These are phyloP conservation scores for Bauhinia variegata DNA, from an alignment of 306 rosid genomes.

Conservation along the genomic window DNA sequence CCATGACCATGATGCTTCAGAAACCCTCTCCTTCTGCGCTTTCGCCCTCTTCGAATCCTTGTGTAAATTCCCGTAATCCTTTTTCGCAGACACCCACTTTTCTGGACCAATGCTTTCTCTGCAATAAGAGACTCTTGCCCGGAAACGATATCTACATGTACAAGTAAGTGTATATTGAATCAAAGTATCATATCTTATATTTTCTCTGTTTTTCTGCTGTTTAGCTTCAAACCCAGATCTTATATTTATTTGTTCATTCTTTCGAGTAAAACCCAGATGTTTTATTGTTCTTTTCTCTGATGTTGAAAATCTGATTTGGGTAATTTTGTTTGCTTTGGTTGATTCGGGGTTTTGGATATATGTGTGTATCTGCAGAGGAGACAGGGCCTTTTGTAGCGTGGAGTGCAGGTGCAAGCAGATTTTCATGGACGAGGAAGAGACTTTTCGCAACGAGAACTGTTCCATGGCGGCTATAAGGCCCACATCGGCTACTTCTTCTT, in stretches of 20 bases:
- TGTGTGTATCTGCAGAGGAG: constrained; percentile 64
- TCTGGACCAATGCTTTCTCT: constrained; percentile 79
- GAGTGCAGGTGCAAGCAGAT: constrained; percentile 92
- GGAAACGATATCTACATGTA: constrained; percentile 98
- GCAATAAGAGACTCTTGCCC: constrained; percentile 65
- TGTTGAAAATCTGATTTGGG: background rate
- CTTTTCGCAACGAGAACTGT: constrained; percentile 53
- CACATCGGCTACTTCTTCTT: constrained; percentile 34
- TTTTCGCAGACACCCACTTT: constrained; percentile 42
- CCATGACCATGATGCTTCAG: constrained; percentile 40
- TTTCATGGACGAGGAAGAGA: constrained; percentile 86
- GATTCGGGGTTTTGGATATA: background rate
- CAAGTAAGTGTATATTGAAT: constrained; percentile 53
- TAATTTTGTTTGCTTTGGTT: background rate
- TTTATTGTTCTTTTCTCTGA: background rate
- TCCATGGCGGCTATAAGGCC: constrained; percentile 53
- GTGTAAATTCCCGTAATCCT: background rate
- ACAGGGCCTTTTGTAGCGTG: constrained; percentile 82
- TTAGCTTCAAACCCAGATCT: constrained; percentile 20
- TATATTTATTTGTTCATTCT: constrained; percentile 1
- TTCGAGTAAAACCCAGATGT: constrained; percentile 14
- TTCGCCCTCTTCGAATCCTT: constrained; percentile 10
- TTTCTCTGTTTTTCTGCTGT: too few relatives aligned
- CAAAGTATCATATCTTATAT: too few relatives aligned
- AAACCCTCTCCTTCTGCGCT: constrained; percentile 27